Evolutionary conservation across 2,329 filamentous ascomycete genomes (phyloP).

Genomic region (Cryphonectria parasitica): DNA sequence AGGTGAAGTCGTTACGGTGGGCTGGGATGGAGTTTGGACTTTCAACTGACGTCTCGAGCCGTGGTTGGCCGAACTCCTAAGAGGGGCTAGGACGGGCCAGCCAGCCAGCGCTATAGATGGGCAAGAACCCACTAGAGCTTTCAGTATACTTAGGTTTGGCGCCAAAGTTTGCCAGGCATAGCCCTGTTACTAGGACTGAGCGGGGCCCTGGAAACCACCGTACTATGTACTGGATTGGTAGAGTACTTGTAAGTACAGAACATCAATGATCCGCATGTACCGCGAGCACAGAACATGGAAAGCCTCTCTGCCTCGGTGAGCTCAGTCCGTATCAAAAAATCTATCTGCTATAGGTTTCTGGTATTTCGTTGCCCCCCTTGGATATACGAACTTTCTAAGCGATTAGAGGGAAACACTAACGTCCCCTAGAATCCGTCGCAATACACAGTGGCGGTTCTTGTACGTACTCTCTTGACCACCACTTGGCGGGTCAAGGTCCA

Average conservation of each 20-base stretch:
- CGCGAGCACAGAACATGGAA: neutral
- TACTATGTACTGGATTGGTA: neutral
- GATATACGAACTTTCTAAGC: neutral
- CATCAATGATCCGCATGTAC: neutral
- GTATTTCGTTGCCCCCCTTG: neutral
- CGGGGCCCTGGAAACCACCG: neutral
- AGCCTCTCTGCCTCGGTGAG: no score
- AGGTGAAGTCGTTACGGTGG: neutral
- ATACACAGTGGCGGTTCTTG: neutral
- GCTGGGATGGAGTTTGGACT: neutral
- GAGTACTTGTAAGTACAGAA: neutral
- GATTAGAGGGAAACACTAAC: neutral
- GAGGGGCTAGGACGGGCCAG: neutral
- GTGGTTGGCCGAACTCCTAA: neutral
- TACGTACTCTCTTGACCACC: neutral
- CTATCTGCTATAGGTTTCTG: neutral
- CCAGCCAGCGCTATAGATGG: neutral
- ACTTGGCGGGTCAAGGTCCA: neutral
- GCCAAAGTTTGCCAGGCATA: neutral
- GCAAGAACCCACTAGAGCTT: slow-evolving; percentile 1
- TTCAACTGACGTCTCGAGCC: neutral
- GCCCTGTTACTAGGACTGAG: neutral
- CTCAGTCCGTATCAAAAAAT: neutral
- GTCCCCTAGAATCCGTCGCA: neutral
- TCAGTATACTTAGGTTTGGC: neutral